Base-by-base conservation (phyloP, 2,329 filamentous ascomycete genomes). In the Didymella pomorum region DNA sequence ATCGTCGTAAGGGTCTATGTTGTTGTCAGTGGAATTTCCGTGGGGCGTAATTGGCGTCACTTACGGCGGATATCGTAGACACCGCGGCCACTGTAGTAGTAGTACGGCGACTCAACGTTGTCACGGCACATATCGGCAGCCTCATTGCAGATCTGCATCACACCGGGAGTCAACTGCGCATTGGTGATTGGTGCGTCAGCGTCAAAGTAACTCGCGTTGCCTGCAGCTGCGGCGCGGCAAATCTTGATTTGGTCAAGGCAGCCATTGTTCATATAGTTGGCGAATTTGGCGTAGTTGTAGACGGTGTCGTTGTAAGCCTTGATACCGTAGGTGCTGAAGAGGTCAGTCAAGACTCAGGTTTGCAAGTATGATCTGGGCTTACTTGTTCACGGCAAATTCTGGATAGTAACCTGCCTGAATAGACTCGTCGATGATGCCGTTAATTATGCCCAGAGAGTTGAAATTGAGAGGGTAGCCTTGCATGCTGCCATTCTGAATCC, bases 71-170 rank as follows among this genome's bases (percentile, higher is more conserved):
- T 70, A 16, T 71, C 68, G 35, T 89, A 89, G 8, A 79, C 75
- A 49, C 86, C 86, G 26, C 85, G 81, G 4, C 81, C 82, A 47
- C 77, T 76, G 58, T 83, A 84, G 18, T 73, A 72, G 70, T 82
- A 84, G 76, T 88, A 90, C 0, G 83, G 81, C 0, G 77, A 71
- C 68, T 88, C 80, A 7, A 90, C 84, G 10, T 86, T 82, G 48
- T 81, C 79, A 33, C 83, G 78, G 71, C 86, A 89, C 72, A 85
- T 82, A 33, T 81, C 76, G 2, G 77, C 76, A 2, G 88, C 87
- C 54, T 84, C 78, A 3, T 79, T 76, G 73, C 88, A 90, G 18
- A 83, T 64, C 16, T 61, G 8, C 79, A 71, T n/a, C 4, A 64
- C 64, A 5, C 62, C 60, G 8, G 62, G 64, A 2, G 64, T 64